Conservation (phyloP, 192 early-diverging fungal genomes). For the Geosiphon pyriformis region DNA sequence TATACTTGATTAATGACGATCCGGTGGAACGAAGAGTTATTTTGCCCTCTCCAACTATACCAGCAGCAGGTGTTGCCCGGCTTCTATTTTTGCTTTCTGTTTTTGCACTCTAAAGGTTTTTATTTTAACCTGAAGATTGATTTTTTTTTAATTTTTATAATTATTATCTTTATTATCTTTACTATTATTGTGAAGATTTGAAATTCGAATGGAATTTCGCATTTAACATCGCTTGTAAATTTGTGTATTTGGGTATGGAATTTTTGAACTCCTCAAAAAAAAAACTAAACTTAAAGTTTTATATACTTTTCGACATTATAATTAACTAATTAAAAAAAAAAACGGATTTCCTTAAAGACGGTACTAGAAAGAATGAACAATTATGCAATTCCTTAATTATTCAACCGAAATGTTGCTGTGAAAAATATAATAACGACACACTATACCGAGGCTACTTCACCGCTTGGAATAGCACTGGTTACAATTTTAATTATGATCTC, state of each 20-base stretch:
- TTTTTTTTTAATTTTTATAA: neutral
- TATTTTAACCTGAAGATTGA: neutral
- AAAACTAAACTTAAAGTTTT: too few relatives aligned
- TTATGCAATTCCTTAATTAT: neutral
- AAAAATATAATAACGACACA: neutral
- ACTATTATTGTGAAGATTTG: constrained; percentile 3
- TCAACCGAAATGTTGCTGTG: constrained; percentile 5
- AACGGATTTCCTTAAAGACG: neutral
- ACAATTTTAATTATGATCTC: neutral
- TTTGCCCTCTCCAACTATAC: neutral
- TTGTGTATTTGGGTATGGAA: constrained; percentile 5
- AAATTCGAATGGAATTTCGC: constrained; percentile 9
- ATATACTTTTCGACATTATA: too few relatives aligned
- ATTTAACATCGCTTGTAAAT: constrained; percentile 11
- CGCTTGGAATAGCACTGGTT: neutral
- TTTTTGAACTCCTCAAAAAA: neutral
- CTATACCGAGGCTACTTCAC: constrained; percentile 7
- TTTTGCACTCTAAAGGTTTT: neutral
- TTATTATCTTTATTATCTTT: too few relatives aligned
- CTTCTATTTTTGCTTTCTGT: neutral
- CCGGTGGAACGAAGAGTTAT: neutral
- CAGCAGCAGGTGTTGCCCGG: constrained; percentile 1
- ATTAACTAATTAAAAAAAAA: too few relatives aligned
- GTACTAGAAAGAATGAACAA: neutral
- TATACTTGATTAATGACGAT: neutral